These are phyloP conservation scores for Ascochyta pisi DNA, from an alignment of 2,329 filamentous ascomycete species.

Conservation along the genomic window DNA sequence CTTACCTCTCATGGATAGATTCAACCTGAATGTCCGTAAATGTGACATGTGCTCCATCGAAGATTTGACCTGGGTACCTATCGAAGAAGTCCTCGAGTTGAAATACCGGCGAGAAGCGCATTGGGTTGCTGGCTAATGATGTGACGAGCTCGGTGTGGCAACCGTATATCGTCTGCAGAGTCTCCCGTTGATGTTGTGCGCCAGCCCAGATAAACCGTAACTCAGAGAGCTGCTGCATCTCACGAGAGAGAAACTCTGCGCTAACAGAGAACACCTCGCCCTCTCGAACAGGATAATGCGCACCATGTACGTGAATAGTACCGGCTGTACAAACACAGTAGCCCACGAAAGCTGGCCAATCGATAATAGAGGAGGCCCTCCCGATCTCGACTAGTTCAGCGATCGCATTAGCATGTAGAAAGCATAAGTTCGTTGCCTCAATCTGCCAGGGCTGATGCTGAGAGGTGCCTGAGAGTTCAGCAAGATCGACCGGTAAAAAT, in stretches of 20 bases:
- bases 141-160: conserved; percentile 84
- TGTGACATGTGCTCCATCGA: conserved; percentile 77
- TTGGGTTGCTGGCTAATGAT: conserved; percentile 69
- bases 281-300: conserved; percentile 73
- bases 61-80: conserved; percentile 73
- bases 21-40: conserved; percentile 72
- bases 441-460: conserved; percentile 95
- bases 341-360: conserved; percentile 86
- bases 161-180: conserved; percentile 76
- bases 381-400: conserved; percentile 82
- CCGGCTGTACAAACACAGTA: conserved; percentile 88
- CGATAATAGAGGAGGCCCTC: conserved; percentile 73
- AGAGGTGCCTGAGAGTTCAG: conserved; percentile 78
- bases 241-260: conserved; percentile 74
- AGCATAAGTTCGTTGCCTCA: conserved; percentile 87
- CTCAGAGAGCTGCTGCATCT: conserved; percentile 81
- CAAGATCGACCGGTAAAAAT: conserved; percentile 83
- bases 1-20: conserved; percentile 63
- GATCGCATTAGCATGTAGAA: conserved; percentile 85
- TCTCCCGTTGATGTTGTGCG: conserved; percentile 80
- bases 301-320: conserved; percentile 86
- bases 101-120: conserved; percentile 79
- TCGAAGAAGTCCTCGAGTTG: conserved; percentile 90
- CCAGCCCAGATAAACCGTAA: conserved; percentile 78
- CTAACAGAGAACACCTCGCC: conserved; percentile 69